Evolutionary conservation across 2,329 filamentous ascomycete genomes (phyloP), one percentile per base, ranked within the genome.

Genomic region (Chaetomiaceae sp.): DNA sequence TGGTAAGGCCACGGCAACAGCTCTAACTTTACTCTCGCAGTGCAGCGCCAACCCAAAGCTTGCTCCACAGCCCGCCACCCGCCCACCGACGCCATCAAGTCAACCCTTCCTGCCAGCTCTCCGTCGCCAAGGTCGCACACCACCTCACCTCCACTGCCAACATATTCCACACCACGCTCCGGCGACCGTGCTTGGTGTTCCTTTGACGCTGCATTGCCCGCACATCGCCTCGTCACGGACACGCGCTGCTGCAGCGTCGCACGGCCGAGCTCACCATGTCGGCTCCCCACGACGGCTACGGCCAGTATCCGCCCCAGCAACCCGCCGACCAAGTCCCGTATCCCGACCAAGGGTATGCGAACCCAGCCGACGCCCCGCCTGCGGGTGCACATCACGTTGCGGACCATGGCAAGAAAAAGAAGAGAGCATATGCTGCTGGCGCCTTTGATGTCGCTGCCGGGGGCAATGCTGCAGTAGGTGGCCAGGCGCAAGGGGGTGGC

Each of bases 371-470:
- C 37, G 65, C 67, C 10, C 64, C 71, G 9, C 69, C 67, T 10
- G 58, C 64, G 33, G 63, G 64, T 40, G 61, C 62, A 32, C 63
- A 64, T 52, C 66, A 60, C 38, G 51, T 34, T 21, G 65, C 71
- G 27, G 76, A 76, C 38, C 74, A 75, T 42, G 78, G 74, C 58
- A 85, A 81, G 70, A 90, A 90, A 76, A 96, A 96, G 82, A 96
- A 95, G 81, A 82, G 90, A 76, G 86, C 88, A 53, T 97, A 97
- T 75, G 94, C 94, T 50, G 89, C 89, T 53, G 88, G 95, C 71
- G 92, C 92, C 41, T 99, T 95, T 71, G 92, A 95, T 55, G 94
- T 97, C 64, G 90, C 88, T 46, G 80, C 82, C 46, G 94, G 92
- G 64, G 89, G 88, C 66, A 97, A 97, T 78, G 84, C 87, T 50